Evolutionary conservation across 768 basidiomycete genomes (phyloP).

Genomic region (Hericium erinaceus): DNA sequence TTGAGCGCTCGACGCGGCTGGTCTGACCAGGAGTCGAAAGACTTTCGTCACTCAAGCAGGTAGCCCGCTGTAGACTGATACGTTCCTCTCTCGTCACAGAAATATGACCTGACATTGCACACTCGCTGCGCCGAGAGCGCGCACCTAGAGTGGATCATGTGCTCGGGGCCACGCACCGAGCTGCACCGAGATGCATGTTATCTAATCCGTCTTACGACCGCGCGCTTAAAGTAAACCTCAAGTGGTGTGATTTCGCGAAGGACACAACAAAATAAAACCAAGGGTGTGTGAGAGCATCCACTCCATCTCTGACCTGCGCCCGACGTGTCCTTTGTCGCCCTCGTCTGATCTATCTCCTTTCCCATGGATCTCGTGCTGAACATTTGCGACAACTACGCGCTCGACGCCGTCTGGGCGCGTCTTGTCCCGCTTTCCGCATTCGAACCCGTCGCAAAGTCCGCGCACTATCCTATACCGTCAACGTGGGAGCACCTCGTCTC

Average conservation of each 20-base stretch:
- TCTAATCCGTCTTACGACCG: background rate
- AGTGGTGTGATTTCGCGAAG: background rate
- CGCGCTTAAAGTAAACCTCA: background rate
- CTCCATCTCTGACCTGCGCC: background rate
- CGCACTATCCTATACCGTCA: slow-evolving; percentile 24
- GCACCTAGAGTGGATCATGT: too few relatives aligned
- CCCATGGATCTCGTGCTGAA: slow-evolving; percentile 80
- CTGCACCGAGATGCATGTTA: background rate
- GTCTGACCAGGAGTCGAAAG: too few relatives aligned
- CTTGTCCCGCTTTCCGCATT: slow-evolving; percentile 48
- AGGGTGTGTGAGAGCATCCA: background rate
- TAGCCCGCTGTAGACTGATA: too few relatives aligned
- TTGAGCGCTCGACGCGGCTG: too few relatives aligned
- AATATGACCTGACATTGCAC: too few relatives aligned
- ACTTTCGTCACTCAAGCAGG: too few relatives aligned
- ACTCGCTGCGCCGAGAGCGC: too few relatives aligned
- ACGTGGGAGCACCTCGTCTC: slow-evolving; percentile 48
- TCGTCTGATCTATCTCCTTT: background rate
- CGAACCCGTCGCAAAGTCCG: slow-evolving; percentile 9
- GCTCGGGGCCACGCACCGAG: too few relatives aligned
- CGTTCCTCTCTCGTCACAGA: too few relatives aligned
- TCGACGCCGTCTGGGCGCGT: slow-evolving; percentile 75
- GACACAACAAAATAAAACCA: background rate
- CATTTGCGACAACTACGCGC: slow-evolving; percentile 56
- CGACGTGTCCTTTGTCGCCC: background rate